These are phyloP conservation scores for Sphaerostilbella broomeana DNA, from an alignment of 2,329 filamentous ascomycete species.

Conservation along the genomic window DNA sequence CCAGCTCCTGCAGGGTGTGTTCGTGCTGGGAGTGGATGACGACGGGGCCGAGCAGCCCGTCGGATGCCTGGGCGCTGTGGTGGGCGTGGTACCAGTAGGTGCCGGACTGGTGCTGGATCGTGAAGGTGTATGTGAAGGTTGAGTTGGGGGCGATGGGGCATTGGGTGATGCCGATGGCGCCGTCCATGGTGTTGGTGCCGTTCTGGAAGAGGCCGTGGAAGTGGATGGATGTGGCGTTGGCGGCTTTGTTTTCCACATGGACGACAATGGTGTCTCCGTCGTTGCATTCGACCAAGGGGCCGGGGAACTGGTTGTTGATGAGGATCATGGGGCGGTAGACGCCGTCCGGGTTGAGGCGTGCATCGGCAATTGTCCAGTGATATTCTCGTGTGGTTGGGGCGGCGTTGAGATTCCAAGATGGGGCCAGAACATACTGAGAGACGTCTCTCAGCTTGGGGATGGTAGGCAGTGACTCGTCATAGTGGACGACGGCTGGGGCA, in stretches of 20 bases:
- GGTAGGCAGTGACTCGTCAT: slow-evolving; percentile 20
- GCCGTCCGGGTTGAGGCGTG: slow-evolving; percentile 54
- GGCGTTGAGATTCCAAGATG: slow-evolving; percentile 48
- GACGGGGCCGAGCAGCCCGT: slow-evolving; percentile 61
- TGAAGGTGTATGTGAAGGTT: slow-evolving; percentile 62
- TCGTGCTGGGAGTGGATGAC: slow-evolving; percentile 55
- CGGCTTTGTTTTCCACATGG: slow-evolving; percentile 60
- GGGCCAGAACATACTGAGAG: slow-evolving; percentile 50
- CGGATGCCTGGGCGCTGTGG: slow-evolving; percentile 56
- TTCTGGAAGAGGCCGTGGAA: slow-evolving; percentile 77
- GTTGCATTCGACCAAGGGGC: slow-evolving; percentile 66
- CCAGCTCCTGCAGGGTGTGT: slow-evolving; percentile 20
- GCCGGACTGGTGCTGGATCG: slow-evolving; percentile 44
- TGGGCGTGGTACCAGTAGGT: slow-evolving; percentile 61
- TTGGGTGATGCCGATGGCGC: slow-evolving; percentile 60
- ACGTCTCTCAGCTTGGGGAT: slow-evolving; percentile 24
- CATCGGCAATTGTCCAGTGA: slow-evolving; percentile 54
- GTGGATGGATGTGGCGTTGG: slow-evolving; percentile 62
- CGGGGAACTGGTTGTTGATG: slow-evolving; percentile 69
- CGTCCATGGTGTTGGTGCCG: slow-evolving; percentile 69
- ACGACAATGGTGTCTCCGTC: slow-evolving; percentile 67
- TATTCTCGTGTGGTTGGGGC: slow-evolving; percentile 48
- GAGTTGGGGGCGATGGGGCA: slow-evolving; percentile 58
- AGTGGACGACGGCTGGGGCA: slow-evolving; percentile 11
- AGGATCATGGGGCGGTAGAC: slow-evolving; percentile 54